Evolutionary conservation across 2,329 filamentous ascomycete species (phyloP), one percentile per base, ranked within the genome.

Genomic region (Dactylellina sp.): DNA sequence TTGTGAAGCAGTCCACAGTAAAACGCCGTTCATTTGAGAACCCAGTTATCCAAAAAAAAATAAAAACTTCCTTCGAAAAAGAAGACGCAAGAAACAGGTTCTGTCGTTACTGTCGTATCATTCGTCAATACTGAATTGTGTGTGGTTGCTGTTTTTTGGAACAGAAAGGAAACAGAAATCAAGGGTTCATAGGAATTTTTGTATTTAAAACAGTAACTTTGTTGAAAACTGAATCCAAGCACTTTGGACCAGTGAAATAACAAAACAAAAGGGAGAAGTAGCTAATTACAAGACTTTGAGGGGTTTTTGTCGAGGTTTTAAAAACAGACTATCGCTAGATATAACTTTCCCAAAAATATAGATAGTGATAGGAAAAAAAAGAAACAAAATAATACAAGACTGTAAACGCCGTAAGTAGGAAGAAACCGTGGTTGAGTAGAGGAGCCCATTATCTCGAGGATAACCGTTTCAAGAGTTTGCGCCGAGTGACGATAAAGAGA

Each of bases 231-330:
- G 61, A 49, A 64, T 56, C 70, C 70, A 74, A 74, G 70, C 70
- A 74, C 70, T 74, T 74, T 65, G 70, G 68, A 35, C 70, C 70
- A 74, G 70, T 74, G 24, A 11, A 22, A 32, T 14, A 44, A 32
- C 2, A 32, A 32, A 32, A 9, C 5, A 32, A 32, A 32, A 9
- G 28, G 28, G 59, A 72, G 39, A 60, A 52, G 20, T n/a, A 60
- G 25, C 61, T 74, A 74, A 74, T 74, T 74, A 74, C 70, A 74
- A 74, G 70, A 74, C 16, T 57, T 66, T 59, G 37, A 22, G 52
- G 11, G 28, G 4, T 32, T 44, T 72, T 71, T 64, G 46, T 59
- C 11, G 66, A 42, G 22, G 44, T 62, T 74, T 62, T 57, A 37
- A 50, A 32, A 28, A 39, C 9, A 9, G 9, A 32, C 28, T 32